Base-by-base conservation (phyloP, 257 asterid genomes). In the Scutellaria minor region DNA sequence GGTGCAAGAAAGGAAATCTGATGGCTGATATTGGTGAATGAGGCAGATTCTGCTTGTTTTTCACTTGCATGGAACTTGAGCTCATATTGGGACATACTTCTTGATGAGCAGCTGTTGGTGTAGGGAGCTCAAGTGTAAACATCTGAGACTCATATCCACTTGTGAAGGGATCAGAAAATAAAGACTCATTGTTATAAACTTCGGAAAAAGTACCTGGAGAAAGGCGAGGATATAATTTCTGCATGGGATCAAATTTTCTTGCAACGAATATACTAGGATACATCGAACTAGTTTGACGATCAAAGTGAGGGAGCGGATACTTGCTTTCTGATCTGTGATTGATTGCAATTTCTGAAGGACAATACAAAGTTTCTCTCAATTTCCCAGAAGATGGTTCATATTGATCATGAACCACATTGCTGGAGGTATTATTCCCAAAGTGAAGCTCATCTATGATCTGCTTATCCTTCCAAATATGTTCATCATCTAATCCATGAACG, bases 1-100 rank as follows among this genome's bases (percentile, higher is more conserved):
- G 82, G 70, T 77, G 81, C 78, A 75, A 54, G 73, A 82, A 81
- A 60, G 96, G 96, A 57, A 82, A 81, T 79, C 78, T 84, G 71
- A 79, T 67, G 59, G 83, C 31, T 61, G 87, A 71, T 22, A 60
- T 54, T 47, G 80, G 65, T 55, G 81, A 65, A 52, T 52, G 54
- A 63, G 57, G 68, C 48, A 74, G 75, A 66, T 73, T 83, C 68
- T 76, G 71, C 68, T 44, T 59, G 78, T 75, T 79, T 76, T 65
- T 68, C 70, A 62, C 75, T 44, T 60, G 77, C 71, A 66, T 10
- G 7, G 73, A 18, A 48, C 68, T 71, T 41, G 82, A 70, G 56
- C 62, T 75, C 37, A 35, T 41, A 53, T 47, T 51, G 62, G 72
- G 80, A 78, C 61, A 68, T 31, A 75, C 48, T 48, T 69, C 81